Base-by-base conservation (phyloP, 2,329 filamentous ascomycete genomes). In the Colletotrichum aenigma region DNA sequence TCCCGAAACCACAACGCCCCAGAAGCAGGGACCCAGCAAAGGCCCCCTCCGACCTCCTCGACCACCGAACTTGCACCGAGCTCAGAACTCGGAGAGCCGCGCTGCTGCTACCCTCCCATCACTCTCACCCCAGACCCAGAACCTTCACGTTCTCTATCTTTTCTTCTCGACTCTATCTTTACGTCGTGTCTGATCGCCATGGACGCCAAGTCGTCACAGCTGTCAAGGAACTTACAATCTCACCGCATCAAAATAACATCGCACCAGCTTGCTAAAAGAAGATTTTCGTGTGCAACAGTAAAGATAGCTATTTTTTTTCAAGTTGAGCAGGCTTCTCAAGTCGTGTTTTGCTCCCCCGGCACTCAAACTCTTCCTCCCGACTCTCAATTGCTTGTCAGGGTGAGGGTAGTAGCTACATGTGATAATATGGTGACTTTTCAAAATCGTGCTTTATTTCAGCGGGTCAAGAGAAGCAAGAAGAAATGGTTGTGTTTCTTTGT, bases 401-500 rank as follows among this genome's bases (percentile, higher is more conserved):
- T 21, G 18, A 32, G 13, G 62, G 12, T 64, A 21, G 12, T 64
- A 21, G 7, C 60, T 18, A 34, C 13, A 16, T 36, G 60, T 64
- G 28, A 15, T 9, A 74, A 74, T n/a, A 65, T 70, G 21, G 43
- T 67, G 21, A 58, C 28, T 74, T 55, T 43, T 28, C 61, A 52
- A 34, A 69, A 68, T 74, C 74, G 64, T 69, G 70, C 74, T 69
- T 76, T 60, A 76, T 74, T 76, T 8, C 38, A 48, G 43, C 8
- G 24, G 56, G 32, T 62, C 34, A 70, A 52, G 43, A 32, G 24
- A 67, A 56, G 48, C 52, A 68, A 18, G n/a, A 52, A 43, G 34
- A 70, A 52, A 62, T 38, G 24, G 34, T 30, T 28, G 21, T 21
- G 21, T 21, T 61, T 61, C 36, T 52, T n/a, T 70, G 56, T 62